These are phyloP conservation scores for Magnusiomyces clavatus DNA, from an alignment of 1,139 yeast genomes.

Conservation along the genomic window DNA sequence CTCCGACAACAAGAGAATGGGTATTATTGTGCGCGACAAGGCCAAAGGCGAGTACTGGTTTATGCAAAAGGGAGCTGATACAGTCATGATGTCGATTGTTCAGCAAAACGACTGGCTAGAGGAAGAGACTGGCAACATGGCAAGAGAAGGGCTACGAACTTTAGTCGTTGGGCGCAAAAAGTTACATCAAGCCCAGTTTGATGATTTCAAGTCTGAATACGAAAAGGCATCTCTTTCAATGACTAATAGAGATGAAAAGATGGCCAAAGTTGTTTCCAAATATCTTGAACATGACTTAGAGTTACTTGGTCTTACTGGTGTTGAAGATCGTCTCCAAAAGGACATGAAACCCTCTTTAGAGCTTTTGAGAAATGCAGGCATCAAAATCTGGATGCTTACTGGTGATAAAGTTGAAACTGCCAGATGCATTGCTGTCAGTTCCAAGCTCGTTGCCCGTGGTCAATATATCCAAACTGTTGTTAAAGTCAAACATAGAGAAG, in stretches of 20 bases:
- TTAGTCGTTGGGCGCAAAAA: slow-evolving; percentile 83
- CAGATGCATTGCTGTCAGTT: slow-evolving; percentile 90
- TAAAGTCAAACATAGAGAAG: slow-evolving; percentile 36
- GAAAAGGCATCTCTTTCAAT: slow-evolving; percentile 69
- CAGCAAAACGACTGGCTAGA: slow-evolving; percentile 90
- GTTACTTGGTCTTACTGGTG: slow-evolving; percentile 89
- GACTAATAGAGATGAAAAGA: slow-evolving; percentile 65
- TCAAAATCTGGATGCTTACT: slow-evolving; percentile 97
- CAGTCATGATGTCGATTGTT: slow-evolving; percentile 86
- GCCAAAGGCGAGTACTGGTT: slow-evolving; percentile 70
- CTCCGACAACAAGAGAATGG: slow-evolving; percentile 96
- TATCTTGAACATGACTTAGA: slow-evolving; percentile 80
- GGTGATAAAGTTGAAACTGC: slow-evolving; percentile 99
- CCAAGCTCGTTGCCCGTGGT: slow-evolving; percentile 85
- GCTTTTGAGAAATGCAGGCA: slow-evolving; percentile 87
- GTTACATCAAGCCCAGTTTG: slow-evolving; percentile 46
- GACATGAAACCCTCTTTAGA: slow-evolving; percentile 92
- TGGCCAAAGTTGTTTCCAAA: slow-evolving; percentile 60
- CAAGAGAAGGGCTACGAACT: slow-evolving; percentile 94
- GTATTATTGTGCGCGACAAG: slow-evolving; percentile 65
- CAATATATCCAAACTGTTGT: slow-evolving; percentile 87
- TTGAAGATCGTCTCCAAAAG: slow-evolving; percentile 86
- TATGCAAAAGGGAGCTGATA: slow-evolving; percentile 91
- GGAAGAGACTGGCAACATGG: slow-evolving; percentile 96
- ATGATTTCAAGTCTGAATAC: slow-evolving; percentile 57